These are phyloP conservation scores for Sphagnum fallax DNA, from an alignment of 228 moss, liverwort and hornwort genomes.

Conservation along the genomic window DNA sequence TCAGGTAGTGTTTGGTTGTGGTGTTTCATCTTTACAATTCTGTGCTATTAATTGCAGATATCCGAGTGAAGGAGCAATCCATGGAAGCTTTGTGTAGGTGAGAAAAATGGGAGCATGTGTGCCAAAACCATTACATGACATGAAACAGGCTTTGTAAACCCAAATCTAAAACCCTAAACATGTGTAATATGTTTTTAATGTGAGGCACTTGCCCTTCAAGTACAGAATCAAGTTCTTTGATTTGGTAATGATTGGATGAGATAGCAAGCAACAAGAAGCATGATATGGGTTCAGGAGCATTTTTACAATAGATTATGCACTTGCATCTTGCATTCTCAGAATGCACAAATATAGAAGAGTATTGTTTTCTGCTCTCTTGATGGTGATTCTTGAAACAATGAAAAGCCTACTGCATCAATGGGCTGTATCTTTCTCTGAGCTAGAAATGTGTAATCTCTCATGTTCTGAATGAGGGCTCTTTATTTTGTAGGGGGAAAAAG, in stretches of 20 bases:
- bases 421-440: background rate
- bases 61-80: conserved; percentile 96
- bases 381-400: background rate
- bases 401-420: background rate
- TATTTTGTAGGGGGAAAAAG: conserved; percentile 64
- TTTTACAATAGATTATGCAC: too few relatives aligned
- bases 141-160: too few relatives aligned
- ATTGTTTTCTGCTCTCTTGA: conserved; percentile 2
- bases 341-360: background rate
- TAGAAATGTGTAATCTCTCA: background rate
- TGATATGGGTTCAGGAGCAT: too few relatives aligned
- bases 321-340: too few relatives aligned
- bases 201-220: too few relatives aligned
- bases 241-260: too few relatives aligned
- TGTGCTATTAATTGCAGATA: conserved; percentile 35
- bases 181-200: too few relatives aligned
- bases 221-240: too few relatives aligned
- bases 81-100: conserved; percentile 98
- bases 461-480: background rate
- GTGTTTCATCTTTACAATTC: background rate
- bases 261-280: too few relatives aligned
- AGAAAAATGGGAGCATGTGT: conserved; percentile 18
- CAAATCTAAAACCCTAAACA: too few relatives aligned
- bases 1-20: background rate
- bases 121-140: background rate